A percentile compares a stretch with the other conserved stretches of the same genome.
Evolutionary conservation across 2,329 filamentous ascomycete genomes (phyloP).

Genomic region (Paecilomyces fulvus): DNA sequence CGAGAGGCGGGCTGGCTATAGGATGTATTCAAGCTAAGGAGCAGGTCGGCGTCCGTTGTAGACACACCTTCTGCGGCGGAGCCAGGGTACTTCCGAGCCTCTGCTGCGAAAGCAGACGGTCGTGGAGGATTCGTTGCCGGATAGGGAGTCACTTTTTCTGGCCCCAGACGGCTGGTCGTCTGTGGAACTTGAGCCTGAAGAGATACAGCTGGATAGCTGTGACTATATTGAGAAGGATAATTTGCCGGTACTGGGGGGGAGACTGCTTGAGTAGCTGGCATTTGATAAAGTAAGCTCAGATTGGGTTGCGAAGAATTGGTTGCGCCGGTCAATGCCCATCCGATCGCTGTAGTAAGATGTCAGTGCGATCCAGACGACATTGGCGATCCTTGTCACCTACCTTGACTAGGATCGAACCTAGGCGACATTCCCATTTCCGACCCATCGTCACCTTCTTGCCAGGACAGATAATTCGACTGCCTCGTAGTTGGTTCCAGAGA

Average conservation of each 20-base stretch:
- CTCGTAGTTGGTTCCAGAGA: slow-evolving; percentile 14
- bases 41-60: slow-evolving; percentile 29
- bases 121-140: slow-evolving; percentile 14
- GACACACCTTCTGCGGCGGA: slow-evolving; percentile 36
- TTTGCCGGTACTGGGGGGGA: slow-evolving; percentile 18
- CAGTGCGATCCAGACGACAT: slow-evolving; percentile 9
- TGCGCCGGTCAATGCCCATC: slow-evolving; percentile 80
- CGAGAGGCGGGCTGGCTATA: slow-evolving; percentile 20
- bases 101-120: slow-evolving; percentile 12
- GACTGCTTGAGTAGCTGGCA: slow-evolving; percentile 31
- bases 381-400: slow-evolving; percentile 22
- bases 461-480: slow-evolving; percentile 13
- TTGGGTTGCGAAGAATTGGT: slow-evolving; percentile 80
- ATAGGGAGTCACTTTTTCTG: slow-evolving; percentile 25
- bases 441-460: slow-evolving; percentile 19
- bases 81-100: slow-evolving; percentile 16
- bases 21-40: slow-evolving; percentile 43
- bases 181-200: slow-evolving; percentile 13
- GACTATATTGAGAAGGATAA: slow-evolving; percentile 22
- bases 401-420: slow-evolving; percentile 43
- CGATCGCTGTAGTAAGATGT: slow-evolving; percentile 51
- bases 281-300: slow-evolving; percentile 71
- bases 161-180: slow-evolving; percentile 13
- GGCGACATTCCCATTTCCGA: slow-evolving; percentile 33
- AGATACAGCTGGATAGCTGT: slow-evolving; percentile 15